Evolutionary conservation across 2,329 filamentous ascomycete genomes (phyloP).

Genomic region (Colletotrichum lini): DNA sequence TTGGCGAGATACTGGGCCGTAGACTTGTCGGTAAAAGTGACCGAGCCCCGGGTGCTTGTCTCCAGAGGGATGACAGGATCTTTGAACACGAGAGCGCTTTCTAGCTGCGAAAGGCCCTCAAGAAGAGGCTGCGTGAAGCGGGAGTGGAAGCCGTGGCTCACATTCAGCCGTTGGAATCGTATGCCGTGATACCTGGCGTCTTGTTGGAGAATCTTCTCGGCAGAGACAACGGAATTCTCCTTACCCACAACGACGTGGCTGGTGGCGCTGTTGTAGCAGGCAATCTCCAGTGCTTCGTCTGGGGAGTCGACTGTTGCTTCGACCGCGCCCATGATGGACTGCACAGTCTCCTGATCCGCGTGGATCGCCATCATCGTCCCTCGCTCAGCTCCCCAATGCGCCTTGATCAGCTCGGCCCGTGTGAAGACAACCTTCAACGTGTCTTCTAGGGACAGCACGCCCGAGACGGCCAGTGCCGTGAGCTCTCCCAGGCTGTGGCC

Average conservation of each 20-base stretch:
- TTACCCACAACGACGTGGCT: slow-evolving; percentile 41
- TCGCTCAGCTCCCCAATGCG: slow-evolving; percentile 51
- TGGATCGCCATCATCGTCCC: slow-evolving; percentile 54
- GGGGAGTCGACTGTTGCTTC: slow-evolving; percentile 25
- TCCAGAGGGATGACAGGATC: background rate
- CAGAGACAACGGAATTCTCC: background rate
- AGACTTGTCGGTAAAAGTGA: background rate
- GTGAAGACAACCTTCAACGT: slow-evolving; percentile 49
- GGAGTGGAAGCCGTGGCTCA: slow-evolving; percentile 2
- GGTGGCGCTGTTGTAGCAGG: slow-evolving; percentile 41
- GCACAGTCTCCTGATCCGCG: slow-evolving; percentile 23
- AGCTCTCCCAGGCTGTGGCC: slow-evolving; percentile 59
- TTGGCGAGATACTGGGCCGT: slow-evolving; percentile 27
- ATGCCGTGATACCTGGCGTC: background rate
- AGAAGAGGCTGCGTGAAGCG: background rate
- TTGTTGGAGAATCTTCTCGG: background rate
- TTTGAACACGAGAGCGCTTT: background rate
- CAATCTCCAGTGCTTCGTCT: slow-evolving; percentile 41
- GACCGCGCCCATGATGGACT: slow-evolving; percentile 1
- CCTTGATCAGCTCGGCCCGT: slow-evolving; percentile 51
- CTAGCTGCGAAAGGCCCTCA: background rate
- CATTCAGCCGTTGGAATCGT: background rate
- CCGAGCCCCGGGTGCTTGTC: background rate
- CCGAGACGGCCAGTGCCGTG: slow-evolving; percentile 53
- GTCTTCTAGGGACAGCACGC: slow-evolving; percentile 50